phyloP scores from a whole-genome alignment of 208 protist species.

The Crithidia bombi region DNA sequence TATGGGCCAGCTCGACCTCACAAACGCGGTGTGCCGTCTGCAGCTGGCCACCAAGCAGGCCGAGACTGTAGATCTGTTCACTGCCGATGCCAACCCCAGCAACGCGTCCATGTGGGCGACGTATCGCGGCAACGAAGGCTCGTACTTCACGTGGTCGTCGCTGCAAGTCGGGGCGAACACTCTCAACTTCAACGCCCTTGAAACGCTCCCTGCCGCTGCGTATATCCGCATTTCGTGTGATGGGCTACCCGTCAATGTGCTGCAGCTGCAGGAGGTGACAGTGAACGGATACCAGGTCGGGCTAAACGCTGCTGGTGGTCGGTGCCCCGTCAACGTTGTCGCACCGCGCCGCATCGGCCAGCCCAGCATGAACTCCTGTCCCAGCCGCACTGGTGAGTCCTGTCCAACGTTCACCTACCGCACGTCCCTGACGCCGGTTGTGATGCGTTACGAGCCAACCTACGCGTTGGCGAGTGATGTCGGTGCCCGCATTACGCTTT shows the following conservation, averaged over 20 bases:
- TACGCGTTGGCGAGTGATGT: constrained; percentile 27
- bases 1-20: constrained; percentile 28
- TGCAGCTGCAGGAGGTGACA: constrained; percentile 21
- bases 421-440: constrained; percentile 36
- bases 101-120: constrained; percentile 35
- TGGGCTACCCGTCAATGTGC: constrained; percentile 15
- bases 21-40: constrained; percentile 31
- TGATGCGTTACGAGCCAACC: constrained; percentile 33
- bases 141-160: constrained; percentile 29
- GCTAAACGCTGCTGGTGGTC: constrained; percentile 32
- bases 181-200: constrained; percentile 37
- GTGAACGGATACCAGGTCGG: constrained; percentile 55
- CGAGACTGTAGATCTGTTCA: constrained; percentile 25
- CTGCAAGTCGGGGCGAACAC: constrained; percentile 43
- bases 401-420: constrained; percentile 42
- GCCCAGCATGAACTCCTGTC: constrained; percentile 38
- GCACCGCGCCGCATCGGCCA: constrained; percentile 21
- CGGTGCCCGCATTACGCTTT: constrained; percentile 24
- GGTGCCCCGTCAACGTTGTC: constrained; percentile 49
- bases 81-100: constrained; percentile 4
- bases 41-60: constrained; percentile 27
- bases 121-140: not conserved
- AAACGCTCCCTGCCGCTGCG: constrained; percentile 23
- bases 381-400: constrained; percentile 33
- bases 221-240: constrained; percentile 41